Percentiles rank a stretch among this genome's conserved stretches.
Conservation (phyloP, 2,329 filamentous ascomycete species). For the Fusarium oligoseptatum region DNA sequence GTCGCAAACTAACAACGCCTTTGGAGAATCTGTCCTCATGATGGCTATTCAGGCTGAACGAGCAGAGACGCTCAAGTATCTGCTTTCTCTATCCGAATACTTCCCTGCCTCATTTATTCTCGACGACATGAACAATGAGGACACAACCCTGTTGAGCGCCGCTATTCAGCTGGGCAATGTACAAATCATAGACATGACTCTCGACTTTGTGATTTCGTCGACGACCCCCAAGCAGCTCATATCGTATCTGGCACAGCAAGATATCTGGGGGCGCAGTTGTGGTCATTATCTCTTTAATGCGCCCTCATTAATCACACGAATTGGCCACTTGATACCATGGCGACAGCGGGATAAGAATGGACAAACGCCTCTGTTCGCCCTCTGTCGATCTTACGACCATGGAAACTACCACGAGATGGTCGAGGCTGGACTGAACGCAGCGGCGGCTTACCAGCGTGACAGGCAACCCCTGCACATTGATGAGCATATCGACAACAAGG, state of each 20-base stretch:
- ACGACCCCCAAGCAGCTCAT: slow-evolving; percentile 68
- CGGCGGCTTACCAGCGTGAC: slow-evolving; percentile 81
- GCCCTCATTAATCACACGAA: slow-evolving; percentile 80
- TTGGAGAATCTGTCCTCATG: slow-evolving; percentile 89
- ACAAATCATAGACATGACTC: slow-evolving; percentile 79
- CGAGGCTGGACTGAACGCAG: slow-evolving; percentile 80
- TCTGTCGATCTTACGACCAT: slow-evolving; percentile 96
- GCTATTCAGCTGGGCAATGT: slow-evolving; percentile 87
- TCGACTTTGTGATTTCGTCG: slow-evolving; percentile 76
- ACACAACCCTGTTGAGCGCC: slow-evolving; percentile 88
- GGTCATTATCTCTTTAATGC: slow-evolving; percentile 98
- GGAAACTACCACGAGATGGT: slow-evolving; percentile 90
- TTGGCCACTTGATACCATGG: slow-evolving; percentile 88
- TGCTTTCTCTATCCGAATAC: slow-evolving; percentile 81
- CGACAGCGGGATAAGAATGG: slow-evolving; percentile 93
- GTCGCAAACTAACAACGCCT: slow-evolving; percentile 76
- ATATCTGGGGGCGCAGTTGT: slow-evolving; percentile 87
- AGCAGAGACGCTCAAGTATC: slow-evolving; percentile 79
- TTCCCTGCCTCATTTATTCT: slow-evolving; percentile 80
- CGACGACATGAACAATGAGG: slow-evolving; percentile 88
- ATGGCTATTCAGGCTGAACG: slow-evolving; percentile 84
- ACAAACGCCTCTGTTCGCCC: slow-evolving; percentile 95
- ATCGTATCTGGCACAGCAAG: slow-evolving; percentile 80
- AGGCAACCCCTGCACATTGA: slow-evolving; percentile 87
- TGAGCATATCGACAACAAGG: slow-evolving; percentile 91